These are phyloP conservation scores for Gossypium bickii DNA, from an alignment of 345 rosid species.

Conservation along the genomic window DNA sequence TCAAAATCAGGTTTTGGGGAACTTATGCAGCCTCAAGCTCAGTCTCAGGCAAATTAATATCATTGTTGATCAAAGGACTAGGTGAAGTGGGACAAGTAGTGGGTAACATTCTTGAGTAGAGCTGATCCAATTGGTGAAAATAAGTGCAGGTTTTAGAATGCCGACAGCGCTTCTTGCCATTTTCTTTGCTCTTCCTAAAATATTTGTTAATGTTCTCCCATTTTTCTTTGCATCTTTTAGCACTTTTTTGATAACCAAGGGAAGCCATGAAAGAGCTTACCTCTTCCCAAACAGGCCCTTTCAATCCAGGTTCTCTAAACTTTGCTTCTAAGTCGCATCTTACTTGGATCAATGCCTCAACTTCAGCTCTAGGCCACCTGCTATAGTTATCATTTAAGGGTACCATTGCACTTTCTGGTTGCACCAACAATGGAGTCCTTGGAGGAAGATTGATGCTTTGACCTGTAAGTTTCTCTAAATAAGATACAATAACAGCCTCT, in stretches of 20 bases:
- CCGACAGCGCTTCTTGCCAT: conserved; percentile 23
- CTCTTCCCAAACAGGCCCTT: conserved; percentile 47
- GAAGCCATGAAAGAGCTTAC: conserved; percentile 35
- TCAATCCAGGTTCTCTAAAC: conserved; percentile 36
- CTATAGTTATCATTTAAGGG: conserved; percentile 10
- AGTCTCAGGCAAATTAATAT: conserved; percentile 5
- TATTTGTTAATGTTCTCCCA: conserved; percentile 55
- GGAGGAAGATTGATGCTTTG: conserved; percentile 32
- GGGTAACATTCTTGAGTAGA: conserved; percentile 26
- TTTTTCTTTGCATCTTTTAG: conserved; percentile 46
- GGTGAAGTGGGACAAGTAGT: conserved; percentile 6
- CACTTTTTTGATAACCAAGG: conserved; percentile 44
- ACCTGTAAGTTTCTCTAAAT: conserved; percentile 43
- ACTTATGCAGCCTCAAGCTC: conserved; percentile 1
- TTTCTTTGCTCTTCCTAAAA: conserved; percentile 36
- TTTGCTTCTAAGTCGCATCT: conserved; percentile 32
- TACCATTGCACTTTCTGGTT: conserved; percentile 17
- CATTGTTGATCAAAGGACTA: conserved; percentile 5
- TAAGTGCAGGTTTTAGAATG: conserved; percentile 39
- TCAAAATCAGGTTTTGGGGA: conserved; percentile 13
- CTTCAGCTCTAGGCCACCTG: conserved; percentile 43
- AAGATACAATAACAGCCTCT: conserved; percentile 34
- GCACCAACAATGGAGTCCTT: conserved; percentile 17
- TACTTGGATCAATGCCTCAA: conserved; percentile 37
- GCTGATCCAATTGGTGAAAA: conserved; percentile 39